phyloP scores from a whole-genome alignment of 805 yeast species.

The Pichia cephalocereana region DNA sequence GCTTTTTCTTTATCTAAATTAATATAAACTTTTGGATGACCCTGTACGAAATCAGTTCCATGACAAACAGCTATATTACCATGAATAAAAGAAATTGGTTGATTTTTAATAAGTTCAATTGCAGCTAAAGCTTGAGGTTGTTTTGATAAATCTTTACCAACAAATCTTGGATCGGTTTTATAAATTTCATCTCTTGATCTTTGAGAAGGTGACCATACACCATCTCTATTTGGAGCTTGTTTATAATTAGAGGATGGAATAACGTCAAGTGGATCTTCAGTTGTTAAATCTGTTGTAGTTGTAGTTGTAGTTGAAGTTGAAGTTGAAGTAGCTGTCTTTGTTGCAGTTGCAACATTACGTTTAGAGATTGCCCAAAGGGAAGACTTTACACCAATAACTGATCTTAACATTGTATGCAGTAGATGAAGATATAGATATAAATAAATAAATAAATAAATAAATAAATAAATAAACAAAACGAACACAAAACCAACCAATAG shows the following conservation, averaged over 20 bases:
- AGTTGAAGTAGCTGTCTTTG: constrained; percentile 7
- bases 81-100: constrained; percentile 58
- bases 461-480: too few relatives aligned
- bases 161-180: constrained; percentile 52
- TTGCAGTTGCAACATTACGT: constrained; percentile 10
- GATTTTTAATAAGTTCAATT: constrained; percentile 68
- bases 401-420: not conserved
- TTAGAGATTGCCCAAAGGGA: constrained; percentile 1
- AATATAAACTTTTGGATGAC: constrained; percentile 78
- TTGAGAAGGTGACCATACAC: constrained; percentile 68
- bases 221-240: constrained; percentile 71
- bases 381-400: too few relatives aligned
- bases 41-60: constrained; percentile 70
- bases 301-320: constrained; percentile 6
- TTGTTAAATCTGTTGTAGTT: constrained; percentile 6
- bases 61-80: constrained; percentile 68
- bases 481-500: too few relatives aligned
- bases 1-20: constrained; percentile 71
- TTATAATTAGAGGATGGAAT: constrained; percentile 10
- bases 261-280: constrained; percentile 11
- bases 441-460: too few relatives aligned
- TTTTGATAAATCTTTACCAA: constrained; percentile 53
- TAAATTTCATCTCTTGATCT: constrained; percentile 47
- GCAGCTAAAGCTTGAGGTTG: constrained; percentile 83
- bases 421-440: not conserved